These are phyloP conservation scores for Paraphaeosphaeria minitans DNA, from an alignment of 2,329 filamentous ascomycete genomes.

Conservation along the genomic window DNA sequence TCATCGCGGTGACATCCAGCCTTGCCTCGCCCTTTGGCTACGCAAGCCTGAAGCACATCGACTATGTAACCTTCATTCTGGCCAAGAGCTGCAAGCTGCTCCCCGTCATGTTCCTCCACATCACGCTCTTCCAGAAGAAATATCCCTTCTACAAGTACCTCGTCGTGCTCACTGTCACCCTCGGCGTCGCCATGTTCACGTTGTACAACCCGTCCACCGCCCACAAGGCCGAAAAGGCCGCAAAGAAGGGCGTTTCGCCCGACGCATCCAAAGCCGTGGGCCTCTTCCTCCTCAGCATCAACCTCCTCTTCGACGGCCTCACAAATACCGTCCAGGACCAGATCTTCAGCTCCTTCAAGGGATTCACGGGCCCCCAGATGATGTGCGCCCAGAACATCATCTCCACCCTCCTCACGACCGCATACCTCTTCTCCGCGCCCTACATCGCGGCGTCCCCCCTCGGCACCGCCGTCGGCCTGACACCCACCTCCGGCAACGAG, in stretches of 20 bases:
- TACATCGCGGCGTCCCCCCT: constrained; percentile 69
- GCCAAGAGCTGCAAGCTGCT: constrained; percentile 98
- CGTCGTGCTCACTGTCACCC: constrained; percentile 87
- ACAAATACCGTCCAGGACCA: constrained; percentile 97
- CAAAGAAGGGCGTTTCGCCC: constrained; percentile 61
- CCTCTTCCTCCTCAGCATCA: constrained; percentile 80
- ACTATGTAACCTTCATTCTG: constrained; percentile 97
- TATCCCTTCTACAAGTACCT: constrained; percentile 97
- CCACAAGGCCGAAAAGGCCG: constrained; percentile 47
- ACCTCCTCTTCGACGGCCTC: constrained; percentile 91
- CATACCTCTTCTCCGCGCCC: constrained; percentile 78
- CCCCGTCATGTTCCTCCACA: constrained; percentile 97
- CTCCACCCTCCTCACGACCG: constrained; percentile 74
- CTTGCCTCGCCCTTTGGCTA: constrained; percentile 96
- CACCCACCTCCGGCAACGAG: constrained; percentile 65
- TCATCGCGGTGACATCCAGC: constrained; percentile 85
- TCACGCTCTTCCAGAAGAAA: constrained; percentile 84
- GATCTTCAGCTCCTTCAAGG: constrained; percentile 77
- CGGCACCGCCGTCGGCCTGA: constrained; percentile 50
- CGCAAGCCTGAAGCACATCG: constrained; percentile 87
- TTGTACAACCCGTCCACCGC: constrained; percentile 68
- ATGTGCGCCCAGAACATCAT: constrained; percentile 98
- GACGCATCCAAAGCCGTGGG: constrained; percentile 72
- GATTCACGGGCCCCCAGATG: constrained; percentile 94
- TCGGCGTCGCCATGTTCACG: constrained; percentile 93